phyloP scores from a whole-genome alignment of 352 stramenopile genomes.

The Phytopythium montanum region DNA sequence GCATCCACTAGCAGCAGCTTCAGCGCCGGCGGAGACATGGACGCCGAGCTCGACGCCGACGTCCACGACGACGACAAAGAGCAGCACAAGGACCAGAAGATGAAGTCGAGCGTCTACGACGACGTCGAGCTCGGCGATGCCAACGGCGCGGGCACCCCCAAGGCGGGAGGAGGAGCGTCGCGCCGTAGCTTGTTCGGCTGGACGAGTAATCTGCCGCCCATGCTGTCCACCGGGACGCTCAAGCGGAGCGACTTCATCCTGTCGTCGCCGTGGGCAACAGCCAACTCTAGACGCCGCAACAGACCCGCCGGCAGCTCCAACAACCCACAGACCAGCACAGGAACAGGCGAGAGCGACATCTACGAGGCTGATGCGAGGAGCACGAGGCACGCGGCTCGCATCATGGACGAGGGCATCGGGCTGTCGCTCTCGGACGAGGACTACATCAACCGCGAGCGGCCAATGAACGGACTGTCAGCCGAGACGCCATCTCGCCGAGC shows the following conservation, averaged over 20 bases:
- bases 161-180: not conserved
- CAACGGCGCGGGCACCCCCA: constrained; percentile 15
- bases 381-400: constrained; percentile 5
- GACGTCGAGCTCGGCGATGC: constrained; percentile 20
- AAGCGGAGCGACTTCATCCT: constrained; percentile 39
- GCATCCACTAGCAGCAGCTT: constrained; percentile 4
- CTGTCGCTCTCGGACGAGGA: constrained; percentile 67
- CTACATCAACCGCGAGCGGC: constrained; percentile 58
- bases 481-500: constrained; percentile 11
- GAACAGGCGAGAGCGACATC: constrained; percentile 3
- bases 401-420: constrained; percentile 20
- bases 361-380: constrained; percentile 33
- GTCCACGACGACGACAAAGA: constrained; percentile 5
- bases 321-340: constrained; percentile 12
- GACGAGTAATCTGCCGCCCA: constrained; percentile 27
- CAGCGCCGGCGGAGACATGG: constrained; percentile 8
- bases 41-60: constrained; percentile 9
- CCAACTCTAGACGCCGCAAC: constrained; percentile 7
- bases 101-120: constrained; percentile 22
- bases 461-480: constrained; percentile 5
- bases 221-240: constrained; percentile 34
- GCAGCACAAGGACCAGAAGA: constrained; percentile 1
- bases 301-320: not conserved
- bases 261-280: constrained; percentile 36
- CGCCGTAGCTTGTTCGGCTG: constrained; percentile 7